Conservation (phyloP, 129 eudicot genomes). For the Deinandra increscens region DNA sequence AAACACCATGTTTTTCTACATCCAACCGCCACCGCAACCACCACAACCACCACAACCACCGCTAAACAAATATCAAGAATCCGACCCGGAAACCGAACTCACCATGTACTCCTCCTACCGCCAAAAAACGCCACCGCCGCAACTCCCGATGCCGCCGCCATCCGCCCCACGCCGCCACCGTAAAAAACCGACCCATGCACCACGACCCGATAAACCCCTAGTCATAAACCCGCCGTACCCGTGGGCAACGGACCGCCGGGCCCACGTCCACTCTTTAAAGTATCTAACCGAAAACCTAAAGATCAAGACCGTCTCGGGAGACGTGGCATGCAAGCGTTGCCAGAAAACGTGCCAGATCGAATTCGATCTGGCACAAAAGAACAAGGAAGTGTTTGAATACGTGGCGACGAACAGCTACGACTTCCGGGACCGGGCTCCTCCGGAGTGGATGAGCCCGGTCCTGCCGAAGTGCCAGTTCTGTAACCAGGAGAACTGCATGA, state of each 20-base stretch:
- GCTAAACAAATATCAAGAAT: background rate
- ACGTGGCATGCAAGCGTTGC: constrained; percentile 61
- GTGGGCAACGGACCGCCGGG: constrained; percentile 55
- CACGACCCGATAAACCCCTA: constrained; percentile 27
- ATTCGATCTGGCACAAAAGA: constrained; percentile 45
- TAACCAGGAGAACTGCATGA: constrained; percentile 46
- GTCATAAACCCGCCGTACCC: constrained; percentile 37
- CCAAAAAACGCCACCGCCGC: constrained; percentile 14
- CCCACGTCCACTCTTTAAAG: constrained; percentile 36
- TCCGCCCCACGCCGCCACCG: constrained; percentile 33
- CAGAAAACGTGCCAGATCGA: constrained; percentile 30
- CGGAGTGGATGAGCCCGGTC: constrained; percentile 40
- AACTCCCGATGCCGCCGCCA: background rate
- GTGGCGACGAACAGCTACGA: constrained; percentile 18
- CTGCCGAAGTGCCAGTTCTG: constrained; percentile 45
- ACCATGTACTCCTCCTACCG: constrained; percentile 1
- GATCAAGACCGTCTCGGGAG: constrained; percentile 45
- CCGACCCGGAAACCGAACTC: constrained; percentile 1
- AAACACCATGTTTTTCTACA: too few relatives aligned
- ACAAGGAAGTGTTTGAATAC: constrained; percentile 22
- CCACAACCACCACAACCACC: too few relatives aligned
- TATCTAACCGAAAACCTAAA: constrained; percentile 15
- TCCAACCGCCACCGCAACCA: too few relatives aligned
- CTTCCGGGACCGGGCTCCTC: constrained; percentile 54
- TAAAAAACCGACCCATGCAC: constrained; percentile 33